Evolutionary conservation across 73 alveolate genomes (phyloP), one percentile per base, ranked within the genome.

Genomic region (Paramecium sonneborni): DNA sequence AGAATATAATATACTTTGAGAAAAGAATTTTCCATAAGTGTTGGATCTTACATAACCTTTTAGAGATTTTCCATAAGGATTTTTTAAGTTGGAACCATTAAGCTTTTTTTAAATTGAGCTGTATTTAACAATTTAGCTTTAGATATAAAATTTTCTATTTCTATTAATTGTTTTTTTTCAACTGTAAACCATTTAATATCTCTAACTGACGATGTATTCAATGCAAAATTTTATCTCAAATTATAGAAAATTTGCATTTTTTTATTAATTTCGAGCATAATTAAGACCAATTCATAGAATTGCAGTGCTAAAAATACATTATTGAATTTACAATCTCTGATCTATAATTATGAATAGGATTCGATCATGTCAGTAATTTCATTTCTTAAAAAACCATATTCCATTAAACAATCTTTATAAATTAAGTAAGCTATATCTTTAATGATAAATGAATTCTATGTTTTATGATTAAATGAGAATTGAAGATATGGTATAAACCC

Each of bases 121-220:
- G 90, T 79, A 46, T 79, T 79, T 20, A 79, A 15, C 18, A 79
- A 44, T 46, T 79, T 79, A 6, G 90, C 90, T 44, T 79, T 79
- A 14, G 90, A 38, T 11, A 23, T 46, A 79, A 15, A 79, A 20
- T 43, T 14, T 41, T 79, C 90, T 41, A 79, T 79, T 24, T 79
- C 90, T 11, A 43, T 21, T 43, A 30, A 24, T 79, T 23, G 14
- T 46, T 79, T 79, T 23, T 44, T 79, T 18, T 79, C 90, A 2
- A 79, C 5, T 6, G 3, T 24, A 46, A 79, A 79, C 76, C 69
- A 79, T 24, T 79, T 79, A 11, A 79, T 9, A 23, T 79, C 90
- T 79, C 90, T 43, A 8, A 44, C 90, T 0, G 90, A 79, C 6
- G 56, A 57, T 2, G 90, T 41, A 43, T 79, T 79, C 28, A 79